Conservation (phyloP, 768 basidiomycete species). For the Mycena olivaceomarginata region DNA sequence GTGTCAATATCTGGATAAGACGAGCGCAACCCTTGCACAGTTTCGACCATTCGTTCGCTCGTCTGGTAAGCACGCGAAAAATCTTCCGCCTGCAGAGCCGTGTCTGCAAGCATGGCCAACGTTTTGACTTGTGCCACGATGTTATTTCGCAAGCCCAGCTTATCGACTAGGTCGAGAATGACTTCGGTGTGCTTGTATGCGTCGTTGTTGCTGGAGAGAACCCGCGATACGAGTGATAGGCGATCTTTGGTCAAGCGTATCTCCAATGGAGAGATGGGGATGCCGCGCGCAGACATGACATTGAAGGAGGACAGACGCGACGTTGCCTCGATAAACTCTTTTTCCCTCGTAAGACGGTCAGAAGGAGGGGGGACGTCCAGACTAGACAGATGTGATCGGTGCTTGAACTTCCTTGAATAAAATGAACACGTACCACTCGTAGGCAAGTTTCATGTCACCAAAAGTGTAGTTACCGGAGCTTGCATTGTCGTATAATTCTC, state of each 20-base stretch:
- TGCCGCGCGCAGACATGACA: conserved; percentile 82
- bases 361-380: conserved; percentile 84
- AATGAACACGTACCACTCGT: conserved; percentile 84
- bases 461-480: conserved; percentile 92
- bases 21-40: conserved; percentile 70
- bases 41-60: conserved; percentile 82
- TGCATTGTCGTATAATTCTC: conserved; percentile 97
- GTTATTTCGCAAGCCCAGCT: conserved; percentile 89
- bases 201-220: conserved; percentile 89
- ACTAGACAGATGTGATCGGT: conserved; percentile 61
- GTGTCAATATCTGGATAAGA: conserved; percentile 58
- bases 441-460: conserved; percentile 97
- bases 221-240: conserved; percentile 89
- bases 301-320: conserved; percentile 96
- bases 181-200: conserved; percentile 96
- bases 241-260: conserved; percentile 94
- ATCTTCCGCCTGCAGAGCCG: conserved; percentile 90
- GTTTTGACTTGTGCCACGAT: conserved; percentile 86
- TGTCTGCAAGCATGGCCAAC: conserved; percentile 93
- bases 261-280: conserved; percentile 92
- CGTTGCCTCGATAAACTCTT: conserved; percentile 98
- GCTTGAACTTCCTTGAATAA: conserved; percentile 23
- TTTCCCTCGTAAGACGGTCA: conserved; percentile 78
- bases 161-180: conserved; percentile 91
- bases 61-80: conserved; percentile 84